Evolutionary conservation across 2,329 filamentous ascomycete species (phyloP).

Genomic region (Apiospora aurea): DNA sequence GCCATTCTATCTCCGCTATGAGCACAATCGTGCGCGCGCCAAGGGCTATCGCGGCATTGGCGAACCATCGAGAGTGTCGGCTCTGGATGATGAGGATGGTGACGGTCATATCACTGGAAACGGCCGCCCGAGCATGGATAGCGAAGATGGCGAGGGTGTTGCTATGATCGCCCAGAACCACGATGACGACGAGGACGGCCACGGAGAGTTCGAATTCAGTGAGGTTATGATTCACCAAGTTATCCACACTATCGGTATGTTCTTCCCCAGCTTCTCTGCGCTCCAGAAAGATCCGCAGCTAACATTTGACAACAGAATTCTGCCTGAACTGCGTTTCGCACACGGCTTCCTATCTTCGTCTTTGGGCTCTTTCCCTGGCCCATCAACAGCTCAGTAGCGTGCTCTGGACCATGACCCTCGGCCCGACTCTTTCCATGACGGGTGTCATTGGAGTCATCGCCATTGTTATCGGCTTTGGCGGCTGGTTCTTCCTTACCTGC

Average conservation of each 20-base stretch:
- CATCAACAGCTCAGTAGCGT: conserved; percentile 98
- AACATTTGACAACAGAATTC: conserved; percentile 71
- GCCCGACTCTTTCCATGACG: conserved; percentile 71
- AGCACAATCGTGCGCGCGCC: conserved; percentile 88
- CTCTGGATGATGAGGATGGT: conserved; percentile 87
- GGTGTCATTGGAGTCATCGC: conserved; percentile 77
- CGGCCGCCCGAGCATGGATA: conserved; percentile 72
- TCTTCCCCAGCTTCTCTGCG: background rate
- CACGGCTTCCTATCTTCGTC: conserved; percentile 96
- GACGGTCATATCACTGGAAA: conserved; percentile 63
- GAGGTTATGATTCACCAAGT: conserved; percentile 99
- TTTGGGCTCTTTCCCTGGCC: conserved; percentile 96
- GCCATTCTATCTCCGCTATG: conserved; percentile 91
- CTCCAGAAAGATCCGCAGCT: background rate
- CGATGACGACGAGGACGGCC: conserved; percentile 74
- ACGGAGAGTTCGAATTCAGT: conserved; percentile 96
- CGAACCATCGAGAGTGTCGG: conserved; percentile 86
- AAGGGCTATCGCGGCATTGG: conserved; percentile 93
- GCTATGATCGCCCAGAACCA: conserved; percentile 51
- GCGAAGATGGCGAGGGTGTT: conserved; percentile 70
- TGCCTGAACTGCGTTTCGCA: conserved; percentile 99
- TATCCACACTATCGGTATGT: conserved; percentile 95
- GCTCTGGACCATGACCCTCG: conserved; percentile 95
- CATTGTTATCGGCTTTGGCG: conserved; percentile 81
- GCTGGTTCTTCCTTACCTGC: conserved; percentile 89